Conservation (phyloP, 2,329 filamentous ascomycete genomes). For the Tolypocladium endophyticum region DNA sequence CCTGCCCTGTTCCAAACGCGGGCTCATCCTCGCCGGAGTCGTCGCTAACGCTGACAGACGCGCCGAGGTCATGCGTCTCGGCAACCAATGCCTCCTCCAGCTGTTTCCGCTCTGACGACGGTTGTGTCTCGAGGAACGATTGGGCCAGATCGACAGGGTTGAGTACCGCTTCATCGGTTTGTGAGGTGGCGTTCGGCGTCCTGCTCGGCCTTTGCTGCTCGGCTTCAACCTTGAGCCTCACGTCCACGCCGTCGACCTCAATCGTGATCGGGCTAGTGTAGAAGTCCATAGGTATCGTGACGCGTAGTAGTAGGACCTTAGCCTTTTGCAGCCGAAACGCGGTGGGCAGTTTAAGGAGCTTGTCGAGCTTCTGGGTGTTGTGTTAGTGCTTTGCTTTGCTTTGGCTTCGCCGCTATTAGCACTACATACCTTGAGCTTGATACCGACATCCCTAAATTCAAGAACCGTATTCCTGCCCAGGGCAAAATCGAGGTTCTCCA, state of each 20-base stretch:
- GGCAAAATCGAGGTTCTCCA: conserved; percentile 76
- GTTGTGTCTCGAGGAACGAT: conserved; percentile 67
- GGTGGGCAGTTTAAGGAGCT: conserved; percentile 62
- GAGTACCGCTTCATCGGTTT: conserved; percentile 38
- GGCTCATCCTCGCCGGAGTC: conserved; percentile 52
- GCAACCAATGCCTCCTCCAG: conserved; percentile 59
- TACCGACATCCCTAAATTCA: conserved; percentile 76
- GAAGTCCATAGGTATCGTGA: conserved; percentile 82
- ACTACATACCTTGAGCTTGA: conserved; percentile 58
- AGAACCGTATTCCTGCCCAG: conserved; percentile 74
- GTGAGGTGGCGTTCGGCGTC: conserved; percentile 16
- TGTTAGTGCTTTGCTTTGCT: conserved; percentile 1
- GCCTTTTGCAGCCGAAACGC: conserved; percentile 64
- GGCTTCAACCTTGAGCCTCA: conserved; percentile 47
- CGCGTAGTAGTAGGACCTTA: conserved; percentile 61
- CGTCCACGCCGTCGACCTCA: conserved; percentile 71
- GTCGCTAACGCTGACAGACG: conserved; percentile 50
- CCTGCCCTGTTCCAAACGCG: conserved; percentile 57
- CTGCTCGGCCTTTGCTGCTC: conserved; percentile 30
- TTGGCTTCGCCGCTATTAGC: neutral
- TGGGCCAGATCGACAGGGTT: conserved; percentile 64
- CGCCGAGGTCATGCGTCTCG: conserved; percentile 50
- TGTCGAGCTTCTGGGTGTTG: conserved; percentile 59
- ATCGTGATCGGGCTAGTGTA: conserved; percentile 74
- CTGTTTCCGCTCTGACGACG: conserved; percentile 52